phyloP scores from a whole-genome alignment of 495 filamentous ascomycete genomes.

The Niebla homalea region DNA sequence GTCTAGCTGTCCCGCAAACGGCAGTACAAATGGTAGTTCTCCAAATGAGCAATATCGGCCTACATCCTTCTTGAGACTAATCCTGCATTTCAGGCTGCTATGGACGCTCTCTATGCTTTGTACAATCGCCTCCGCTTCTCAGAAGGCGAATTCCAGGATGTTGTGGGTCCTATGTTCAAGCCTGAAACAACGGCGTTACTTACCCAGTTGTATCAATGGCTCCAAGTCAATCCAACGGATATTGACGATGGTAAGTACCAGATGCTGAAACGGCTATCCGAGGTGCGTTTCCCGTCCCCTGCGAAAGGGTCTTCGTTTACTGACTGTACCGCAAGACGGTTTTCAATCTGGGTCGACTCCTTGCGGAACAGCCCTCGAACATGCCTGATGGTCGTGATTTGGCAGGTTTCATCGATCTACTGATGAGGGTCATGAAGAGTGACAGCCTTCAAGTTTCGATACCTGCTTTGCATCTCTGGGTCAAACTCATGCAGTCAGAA shows the following conservation, averaged over 20 bases:
- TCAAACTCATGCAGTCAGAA: conserved; percentile 57
- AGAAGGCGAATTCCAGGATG: conserved; percentile 62
- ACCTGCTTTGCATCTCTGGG: conserved; percentile 81
- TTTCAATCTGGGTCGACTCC: conserved; percentile 66
- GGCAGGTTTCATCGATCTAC: conserved; percentile 63
- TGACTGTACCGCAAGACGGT: conserved; percentile 45
- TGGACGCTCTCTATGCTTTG: conserved; percentile 72
- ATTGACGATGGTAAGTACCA: conserved; percentile 85
- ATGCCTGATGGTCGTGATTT: conserved; percentile 51
- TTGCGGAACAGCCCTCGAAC: conserved; percentile 59
- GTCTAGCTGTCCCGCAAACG: conserved; percentile 59
- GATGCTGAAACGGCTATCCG: conserved; percentile 83
- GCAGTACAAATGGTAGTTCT: conserved; percentile 54
- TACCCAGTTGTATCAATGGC: conserved; percentile 68
- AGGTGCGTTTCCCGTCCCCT: conserved; percentile 39
- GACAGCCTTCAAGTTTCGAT: conserved; percentile 86
- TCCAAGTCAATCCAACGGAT: conserved; percentile 60
- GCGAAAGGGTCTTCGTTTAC: neutral
- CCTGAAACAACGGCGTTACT: conserved; percentile 57
- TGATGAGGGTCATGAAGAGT: conserved; percentile 66
- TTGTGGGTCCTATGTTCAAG: conserved; percentile 69
- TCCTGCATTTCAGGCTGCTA: conserved; percentile 45
- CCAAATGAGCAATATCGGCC: conserved; percentile 7
- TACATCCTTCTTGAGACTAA: conserved; percentile 10
- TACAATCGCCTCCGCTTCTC: conserved; percentile 63